Evolutionary conservation across 306 rosid species (phyloP), one percentile per base, ranked within the genome.

Genomic region (Coriaria nepalensis): DNA sequence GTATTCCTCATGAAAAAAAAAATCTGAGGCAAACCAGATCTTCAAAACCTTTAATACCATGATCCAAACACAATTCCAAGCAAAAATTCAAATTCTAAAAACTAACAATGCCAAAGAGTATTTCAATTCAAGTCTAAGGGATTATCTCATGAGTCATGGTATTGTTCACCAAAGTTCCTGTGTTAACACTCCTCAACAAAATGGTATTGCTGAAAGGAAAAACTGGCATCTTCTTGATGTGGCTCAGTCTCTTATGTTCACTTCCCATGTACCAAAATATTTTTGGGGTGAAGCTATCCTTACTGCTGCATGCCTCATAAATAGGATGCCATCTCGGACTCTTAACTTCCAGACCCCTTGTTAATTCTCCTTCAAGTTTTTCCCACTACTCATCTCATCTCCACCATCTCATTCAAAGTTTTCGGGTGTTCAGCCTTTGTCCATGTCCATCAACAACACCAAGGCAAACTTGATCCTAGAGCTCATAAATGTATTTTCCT

Each of bases 31-130:
- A 20, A 20, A 20, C 29, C 29, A 20, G 41, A 38, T 38, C 10
- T 38, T 38, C 41, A 4, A 38, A 38, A 38, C 41, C 2, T 38
- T 38, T 4, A 38, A 38, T 9, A 38, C 41, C 7, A 38, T 38
- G 7, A 38, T 38, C 41, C 10, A 38, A 38, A 38, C 29, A 20
- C 29, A 20, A 46, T 46, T 46, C 35, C 50, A 46, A 46, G n/a
- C 50, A 13, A 46, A 46, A 13, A 46, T 46, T 15, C 50, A 6
- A 46, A 46, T 46, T 46, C 50, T 46, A 9, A 46, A 46, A 46
- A 46, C 50, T 46, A 9, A 46, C 50, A 46, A 46, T 46, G 50
- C 50, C 33, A 13, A 46, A 7, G 50, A 46, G 34, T 46, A 13
- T 20, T 46, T 46, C 50, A 46, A 46, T 8, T 46, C 34, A 32